Evolutionary conservation across 805 yeast genomes (phyloP).

Genomic region (Candida methanosorbosa): DNA sequence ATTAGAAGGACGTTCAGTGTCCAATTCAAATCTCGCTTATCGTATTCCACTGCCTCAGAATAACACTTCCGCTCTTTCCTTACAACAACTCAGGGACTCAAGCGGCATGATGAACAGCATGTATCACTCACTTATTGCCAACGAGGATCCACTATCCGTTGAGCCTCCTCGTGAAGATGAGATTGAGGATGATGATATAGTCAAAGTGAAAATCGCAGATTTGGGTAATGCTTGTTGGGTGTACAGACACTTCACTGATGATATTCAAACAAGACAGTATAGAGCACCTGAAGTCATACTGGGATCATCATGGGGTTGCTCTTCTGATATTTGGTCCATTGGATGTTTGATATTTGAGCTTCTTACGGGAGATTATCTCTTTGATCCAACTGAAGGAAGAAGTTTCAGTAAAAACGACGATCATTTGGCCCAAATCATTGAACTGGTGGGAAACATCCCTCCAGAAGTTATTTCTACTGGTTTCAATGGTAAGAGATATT

Average conservation of each 20-base stretch:
- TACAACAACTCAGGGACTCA: slow-evolving; percentile 20
- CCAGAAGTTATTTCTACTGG: slow-evolving; percentile 53
- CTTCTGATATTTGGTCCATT: slow-evolving; percentile 93
- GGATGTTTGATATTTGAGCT: slow-evolving; percentile 89
- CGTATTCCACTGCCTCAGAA: background rate
- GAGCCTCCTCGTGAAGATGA: slow-evolving; percentile 29
- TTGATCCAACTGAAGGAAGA: slow-evolving; percentile 78
- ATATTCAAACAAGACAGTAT: slow-evolving; percentile 88
- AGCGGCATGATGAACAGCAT: slow-evolving; percentile 11
- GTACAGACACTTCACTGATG: slow-evolving; percentile 74
- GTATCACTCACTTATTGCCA: slow-evolving; percentile 16
- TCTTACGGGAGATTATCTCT: slow-evolving; percentile 87
- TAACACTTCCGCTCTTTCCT: background rate
- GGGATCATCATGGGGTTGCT: slow-evolving; percentile 89
- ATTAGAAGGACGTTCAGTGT: slow-evolving; percentile 1
- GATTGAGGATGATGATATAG: slow-evolving; percentile 37
- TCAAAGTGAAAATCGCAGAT: slow-evolving; percentile 85
- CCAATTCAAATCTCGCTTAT: background rate
- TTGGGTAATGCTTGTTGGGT: slow-evolving; percentile 87
- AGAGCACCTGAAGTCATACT: slow-evolving; percentile 82
- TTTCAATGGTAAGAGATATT: slow-evolving; percentile 43
- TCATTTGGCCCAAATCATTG: slow-evolving; percentile 92
- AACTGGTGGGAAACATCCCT: slow-evolving; percentile 33
- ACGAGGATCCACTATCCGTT: slow-evolving; percentile 18
- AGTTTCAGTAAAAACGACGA: slow-evolving; percentile 87